Evolutionary conservation across 2,329 filamentous ascomycete genomes (phyloP), one percentile per base, ranked within the genome.

Genomic region (Venturia aucupariae): DNA sequence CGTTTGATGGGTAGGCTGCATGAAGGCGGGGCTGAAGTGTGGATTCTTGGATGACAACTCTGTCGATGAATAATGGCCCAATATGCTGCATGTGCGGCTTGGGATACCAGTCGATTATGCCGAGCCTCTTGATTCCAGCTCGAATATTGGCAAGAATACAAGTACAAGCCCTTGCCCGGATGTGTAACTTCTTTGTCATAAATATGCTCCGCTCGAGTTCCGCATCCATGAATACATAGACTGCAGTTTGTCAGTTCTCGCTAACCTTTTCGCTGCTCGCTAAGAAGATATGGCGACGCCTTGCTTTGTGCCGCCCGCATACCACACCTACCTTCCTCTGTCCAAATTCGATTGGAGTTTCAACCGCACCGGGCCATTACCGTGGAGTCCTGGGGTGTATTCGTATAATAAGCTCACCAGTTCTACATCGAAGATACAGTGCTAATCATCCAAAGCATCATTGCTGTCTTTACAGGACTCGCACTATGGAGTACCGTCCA

Each of bases 401-500:
- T 62, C 41, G 60, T 62, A n/a, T n/a, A n/a, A n/a, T n/a, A 51
- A 48, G 59, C 38, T 27, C 22, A 13, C n/a, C 60, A 27, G 13
- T 15, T 46, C 19, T 24, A 4, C 22, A 32, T 3, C 60, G 32
- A n/a, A 38, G 11, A 17, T 4, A 24, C n/a, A 35, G 15, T 51
- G 44, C 60, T 62, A 15, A 62, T 39, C 8, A 51, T 39, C 7
- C 19, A 6, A 32, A 62, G 60, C 4, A 55, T 63, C 30, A 55
- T 63, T 17, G 48, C 51, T 11, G 41, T 44, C 32, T 63, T 63
- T 19, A 59, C 62, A 24, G 62, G 32, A 15, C 68, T 76, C 4
- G 63, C 73, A 0, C 67, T 77, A 13, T 79, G 78, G 67, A 77
- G 77, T 63, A 72, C 75, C 17, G 67, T 79, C 19, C 80, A 82